Evolutionary conservation across 331 rosid species (phyloP).

Genomic region (Quercus lobata): DNA sequence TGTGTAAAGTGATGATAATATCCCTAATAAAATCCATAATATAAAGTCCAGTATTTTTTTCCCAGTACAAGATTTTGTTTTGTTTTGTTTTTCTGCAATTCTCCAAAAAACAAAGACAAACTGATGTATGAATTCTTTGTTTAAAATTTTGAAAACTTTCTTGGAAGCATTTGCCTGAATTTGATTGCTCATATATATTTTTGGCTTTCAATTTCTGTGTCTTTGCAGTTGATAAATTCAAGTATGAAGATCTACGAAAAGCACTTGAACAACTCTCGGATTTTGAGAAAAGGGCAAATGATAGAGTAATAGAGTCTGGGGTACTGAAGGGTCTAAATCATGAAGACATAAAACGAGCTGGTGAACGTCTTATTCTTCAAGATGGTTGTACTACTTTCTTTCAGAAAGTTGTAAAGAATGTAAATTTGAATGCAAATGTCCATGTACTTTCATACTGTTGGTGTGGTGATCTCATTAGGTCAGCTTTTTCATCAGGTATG

Average conservation of each 20-base stretch:
- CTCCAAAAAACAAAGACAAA: background rate
- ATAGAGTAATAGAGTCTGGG: slow-evolving; percentile 80
- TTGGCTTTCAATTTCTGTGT: slow-evolving; percentile 8
- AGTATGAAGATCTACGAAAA: slow-evolving; percentile 46
- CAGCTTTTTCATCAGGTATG: slow-evolving; percentile 85
- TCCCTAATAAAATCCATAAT: background rate
- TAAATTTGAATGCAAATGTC: slow-evolving; percentile 59
- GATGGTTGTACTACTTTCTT: slow-evolving; percentile 87
- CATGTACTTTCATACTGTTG: slow-evolving; percentile 97
- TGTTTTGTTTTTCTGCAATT: background rate
- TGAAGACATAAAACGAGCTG: slow-evolving; percentile 89
- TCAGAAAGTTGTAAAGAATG: slow-evolving; percentile 47
- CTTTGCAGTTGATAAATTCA: slow-evolving; percentile 58
- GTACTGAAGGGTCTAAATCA: slow-evolving; percentile 87
- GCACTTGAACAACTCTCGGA: slow-evolving; percentile 82
- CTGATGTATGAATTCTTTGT: background rate
- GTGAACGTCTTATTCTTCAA: slow-evolving; percentile 85
- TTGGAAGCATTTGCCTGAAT: slow-evolving; percentile 17
- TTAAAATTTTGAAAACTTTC: slow-evolving; percentile 10
- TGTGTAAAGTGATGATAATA: background rate
- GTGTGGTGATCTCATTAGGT: slow-evolving; percentile 94
- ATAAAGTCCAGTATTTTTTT: background rate
- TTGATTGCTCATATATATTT: slow-evolving; percentile 8
- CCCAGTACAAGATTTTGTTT: background rate
- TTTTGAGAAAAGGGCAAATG: slow-evolving; percentile 81